Percentiles rank a stretch among this genome's conserved stretches.
Evolutionary conservation across 352 stramenopile genomes (phyloP).

Genomic region (Globisporangium cystogenes): DNA sequence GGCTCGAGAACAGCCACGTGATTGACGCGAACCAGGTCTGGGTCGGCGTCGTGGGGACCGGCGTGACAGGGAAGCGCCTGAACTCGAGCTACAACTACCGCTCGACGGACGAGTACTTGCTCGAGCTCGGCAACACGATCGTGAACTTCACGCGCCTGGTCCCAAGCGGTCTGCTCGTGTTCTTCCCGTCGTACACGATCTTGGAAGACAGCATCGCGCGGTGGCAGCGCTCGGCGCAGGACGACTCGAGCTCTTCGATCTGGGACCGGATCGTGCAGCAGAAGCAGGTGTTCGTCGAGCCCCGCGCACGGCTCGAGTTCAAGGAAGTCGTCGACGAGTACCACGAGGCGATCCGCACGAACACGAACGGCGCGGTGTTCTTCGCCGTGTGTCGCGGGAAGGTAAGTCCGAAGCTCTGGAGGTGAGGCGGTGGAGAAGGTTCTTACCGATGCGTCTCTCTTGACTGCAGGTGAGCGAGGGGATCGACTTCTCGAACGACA

Average conservation of each 20-base stretch:
- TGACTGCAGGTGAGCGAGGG: slow-evolving; percentile 93
- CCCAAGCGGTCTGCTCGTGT: slow-evolving; percentile 96
- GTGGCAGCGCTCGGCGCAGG: slow-evolving; percentile 53
- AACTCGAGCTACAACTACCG: slow-evolving; percentile 94
- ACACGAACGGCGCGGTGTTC: slow-evolving; percentile 90
- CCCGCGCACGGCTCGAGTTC: slow-evolving; percentile 66
- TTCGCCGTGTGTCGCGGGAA: slow-evolving; percentile 99
- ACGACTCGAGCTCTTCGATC: slow-evolving; percentile 49
- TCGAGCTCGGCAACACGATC: slow-evolving; percentile 96
- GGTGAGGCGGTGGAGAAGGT: too few relatives aligned
- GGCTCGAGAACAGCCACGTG: slow-evolving; percentile 98
- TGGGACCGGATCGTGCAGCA: slow-evolving; percentile 74
- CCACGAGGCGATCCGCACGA: slow-evolving; percentile 61
- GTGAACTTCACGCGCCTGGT: slow-evolving; percentile 93
- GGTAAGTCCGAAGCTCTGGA: too few relatives aligned
- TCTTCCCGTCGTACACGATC: slow-evolving; percentile 99
- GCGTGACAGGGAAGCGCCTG: slow-evolving; percentile 91
- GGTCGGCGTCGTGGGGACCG: slow-evolving; percentile 89
- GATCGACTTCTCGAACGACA: slow-evolving; percentile 98
- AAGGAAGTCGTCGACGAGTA: slow-evolving; percentile 79
- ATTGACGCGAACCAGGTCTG: slow-evolving; percentile 89
- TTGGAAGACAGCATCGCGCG: slow-evolving; percentile 84
- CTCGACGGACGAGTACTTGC: slow-evolving; percentile 91
- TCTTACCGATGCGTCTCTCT: background rate
- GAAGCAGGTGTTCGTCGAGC: slow-evolving; percentile 79